Percentiles rank a stretch among this genome's conserved stretches.
These are phyloP conservation scores for Leavenworthia alabamica DNA, from an alignment of 345 rosid genomes.

Conservation along the genomic window DNA sequence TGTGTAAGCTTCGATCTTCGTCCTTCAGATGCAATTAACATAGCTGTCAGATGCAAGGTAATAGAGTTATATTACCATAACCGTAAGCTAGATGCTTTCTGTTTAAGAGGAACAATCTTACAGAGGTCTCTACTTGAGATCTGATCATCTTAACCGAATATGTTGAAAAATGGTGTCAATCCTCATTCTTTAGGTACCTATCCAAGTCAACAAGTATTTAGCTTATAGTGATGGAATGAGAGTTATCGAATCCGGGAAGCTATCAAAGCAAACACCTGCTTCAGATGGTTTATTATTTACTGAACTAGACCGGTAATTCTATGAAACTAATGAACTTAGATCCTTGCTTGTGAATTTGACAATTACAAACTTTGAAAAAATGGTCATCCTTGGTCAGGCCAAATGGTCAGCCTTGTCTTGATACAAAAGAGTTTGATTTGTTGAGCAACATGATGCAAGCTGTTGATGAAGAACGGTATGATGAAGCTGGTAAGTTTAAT, in stretches of 20 bases:
- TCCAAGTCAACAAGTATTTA: conserved; percentile 90
- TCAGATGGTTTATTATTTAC: conserved; percentile 57
- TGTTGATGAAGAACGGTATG: conserved; percentile 74
- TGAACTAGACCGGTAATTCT: conserved; percentile 65
- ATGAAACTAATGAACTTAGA: not conserved
- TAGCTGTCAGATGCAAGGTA: conserved; percentile 98
- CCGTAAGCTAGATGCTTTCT: not conserved
- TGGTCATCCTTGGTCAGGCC: conserved; percentile 47
- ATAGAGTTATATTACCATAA: not conserved
- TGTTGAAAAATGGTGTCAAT: not conserved
- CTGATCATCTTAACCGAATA: not conserved
- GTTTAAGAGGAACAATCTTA: not conserved
- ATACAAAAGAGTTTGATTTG: conserved; percentile 74
- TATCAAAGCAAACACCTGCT: conserved; percentile 42
- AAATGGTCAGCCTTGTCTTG: conserved; percentile 79
- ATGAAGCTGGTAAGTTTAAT: conserved; percentile 63
- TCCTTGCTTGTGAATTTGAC: not conserved
- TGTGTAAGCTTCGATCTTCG: conserved; percentile 80
- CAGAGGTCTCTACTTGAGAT: not conserved
- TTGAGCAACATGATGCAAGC: conserved; percentile 71
- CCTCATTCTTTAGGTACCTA: conserved; percentile 50
- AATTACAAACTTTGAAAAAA: not conserved
- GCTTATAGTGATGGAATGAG: conserved; percentile 95
- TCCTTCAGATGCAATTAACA: conserved; percentile 95
- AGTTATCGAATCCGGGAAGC: conserved; percentile 73